Evolutionary conservation across 2,329 filamentous ascomycete genomes (phyloP), one percentile per base, ranked within the genome.

Genomic region (Ophiosphaerella narmari): DNA sequence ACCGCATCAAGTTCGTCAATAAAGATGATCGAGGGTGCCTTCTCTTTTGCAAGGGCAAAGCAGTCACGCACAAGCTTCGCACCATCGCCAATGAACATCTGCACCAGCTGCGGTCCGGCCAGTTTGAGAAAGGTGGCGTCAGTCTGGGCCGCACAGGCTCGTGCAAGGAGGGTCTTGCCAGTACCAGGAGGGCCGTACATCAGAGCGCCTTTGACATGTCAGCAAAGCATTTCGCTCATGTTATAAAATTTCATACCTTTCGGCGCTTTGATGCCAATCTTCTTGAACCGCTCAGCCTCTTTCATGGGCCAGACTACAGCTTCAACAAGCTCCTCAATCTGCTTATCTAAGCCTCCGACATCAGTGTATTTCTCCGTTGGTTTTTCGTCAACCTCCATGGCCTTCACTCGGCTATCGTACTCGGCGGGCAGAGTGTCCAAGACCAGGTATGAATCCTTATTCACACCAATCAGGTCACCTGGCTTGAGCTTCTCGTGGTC

Each of bases 251-350:
- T 43, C 77, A 55, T 84, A 97, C 94, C 94, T 79, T 99, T 99
- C 12, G 94, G 94, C 35, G 94, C 93, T 80, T 99, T 99, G 82
- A 99, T 99, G 63, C 94, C 94, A 68, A 99, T 97, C 83, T 97
- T 97, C 84, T 97, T 97, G 81, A 99, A 99, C 16, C 93, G 86
- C 66, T 99, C 95, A 1, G 94, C 92, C 78, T 99, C 93, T 83
- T 97, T 97, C 94, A 99, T 99, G 2, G 94, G 94, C 93, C 93
- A 97, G 26, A 99, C 94, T 42, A 99, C 94, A 48, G 94, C 94
- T 79, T 99, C 94, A 7, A 99, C 92, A 46, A 99, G 83, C 78
- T 99, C 95, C 75, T 97, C 93, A 70, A 99, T 99, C 80, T 99
- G 94, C 80, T 99, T 99, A 77, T 97, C 92, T 66, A 99, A 77